phyloP scores from a whole-genome alignment of 1,284 basidiomycete genomes.

The Caloboletus firmus region DNA sequence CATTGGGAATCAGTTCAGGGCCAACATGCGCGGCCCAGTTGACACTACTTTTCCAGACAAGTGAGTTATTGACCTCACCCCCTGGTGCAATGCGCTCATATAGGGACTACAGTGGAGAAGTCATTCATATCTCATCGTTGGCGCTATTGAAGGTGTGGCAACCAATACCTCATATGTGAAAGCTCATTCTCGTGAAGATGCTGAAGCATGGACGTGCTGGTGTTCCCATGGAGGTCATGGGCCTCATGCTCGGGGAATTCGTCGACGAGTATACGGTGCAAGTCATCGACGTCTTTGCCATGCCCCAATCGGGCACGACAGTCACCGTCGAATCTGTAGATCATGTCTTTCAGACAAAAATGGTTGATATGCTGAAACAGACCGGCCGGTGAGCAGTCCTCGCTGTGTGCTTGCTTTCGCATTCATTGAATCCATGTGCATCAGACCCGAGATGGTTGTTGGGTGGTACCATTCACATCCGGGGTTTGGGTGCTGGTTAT shows the following conservation, averaged over 20 bases:
- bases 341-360: conserved; percentile 98
- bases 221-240: conserved; percentile 99
- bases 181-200: conserved; percentile 66
- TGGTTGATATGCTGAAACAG: conserved; percentile 99
- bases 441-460: conserved; percentile 95
- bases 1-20: conserved; percentile 48
- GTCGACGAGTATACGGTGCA: conserved; percentile 98
- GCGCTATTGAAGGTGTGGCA: conserved; percentile 81
- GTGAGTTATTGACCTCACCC: conserved; percentile 42
- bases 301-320: conserved; percentile 99
- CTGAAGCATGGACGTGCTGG: conserved; percentile 98
- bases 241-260: conserved; percentile 98
- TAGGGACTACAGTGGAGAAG: conserved; percentile 76
- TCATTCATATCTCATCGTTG: conserved; percentile 93
- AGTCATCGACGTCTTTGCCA: conserved; percentile 98
- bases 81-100: conserved; percentile 9
- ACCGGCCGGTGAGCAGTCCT: conserved; percentile 75
- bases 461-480: conserved; percentile 99
- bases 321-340: conserved; percentile 99
- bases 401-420: background rate
- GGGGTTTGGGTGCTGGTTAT: conserved; percentile 99
- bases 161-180: background rate
- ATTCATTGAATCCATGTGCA: conserved; percentile 4
- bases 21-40: conserved; percentile 39
- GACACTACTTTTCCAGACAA: conserved; percentile 70